Evolutionary conservation across 257 asterid species (phyloP).

Genomic region (Solanum ahanhuiri): DNA sequence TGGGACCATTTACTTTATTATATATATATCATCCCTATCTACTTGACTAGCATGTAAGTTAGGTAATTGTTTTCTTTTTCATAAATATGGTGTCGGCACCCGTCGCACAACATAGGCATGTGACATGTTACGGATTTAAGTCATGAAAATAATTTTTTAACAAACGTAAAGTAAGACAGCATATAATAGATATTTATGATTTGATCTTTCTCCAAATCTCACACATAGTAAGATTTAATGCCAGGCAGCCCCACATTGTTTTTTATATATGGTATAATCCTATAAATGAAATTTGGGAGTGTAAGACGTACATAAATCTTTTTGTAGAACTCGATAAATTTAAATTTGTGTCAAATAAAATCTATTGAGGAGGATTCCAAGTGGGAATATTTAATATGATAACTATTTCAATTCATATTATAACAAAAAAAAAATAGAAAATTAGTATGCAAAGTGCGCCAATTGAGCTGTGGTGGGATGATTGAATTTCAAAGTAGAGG

Average conservation of each 20-base stretch:
- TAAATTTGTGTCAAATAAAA: not conserved
- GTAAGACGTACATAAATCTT: too few relatives aligned
- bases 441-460: not conserved
- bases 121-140: not conserved
- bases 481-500: too few relatives aligned
- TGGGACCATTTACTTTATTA: not conserved
- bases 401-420: not conserved
- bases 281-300: too few relatives aligned
- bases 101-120: not conserved
- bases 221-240: too few relatives aligned
- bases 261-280: too few relatives aligned
- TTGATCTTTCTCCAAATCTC: not conserved
- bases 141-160: not conserved
- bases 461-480: not conserved
- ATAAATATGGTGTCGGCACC: not conserved
- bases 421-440: not conserved
- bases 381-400: not conserved
- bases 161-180: too few relatives aligned
- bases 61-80: not conserved
- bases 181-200: too few relatives aligned
- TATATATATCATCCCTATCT: not conserved
- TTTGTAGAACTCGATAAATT: accelerated
- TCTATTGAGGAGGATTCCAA: not conserved
- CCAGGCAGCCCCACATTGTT: too few relatives aligned
- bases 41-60: not conserved